Conservation (phyloP, 1,139 yeast species). For the Eremothecium coryli region DNA sequence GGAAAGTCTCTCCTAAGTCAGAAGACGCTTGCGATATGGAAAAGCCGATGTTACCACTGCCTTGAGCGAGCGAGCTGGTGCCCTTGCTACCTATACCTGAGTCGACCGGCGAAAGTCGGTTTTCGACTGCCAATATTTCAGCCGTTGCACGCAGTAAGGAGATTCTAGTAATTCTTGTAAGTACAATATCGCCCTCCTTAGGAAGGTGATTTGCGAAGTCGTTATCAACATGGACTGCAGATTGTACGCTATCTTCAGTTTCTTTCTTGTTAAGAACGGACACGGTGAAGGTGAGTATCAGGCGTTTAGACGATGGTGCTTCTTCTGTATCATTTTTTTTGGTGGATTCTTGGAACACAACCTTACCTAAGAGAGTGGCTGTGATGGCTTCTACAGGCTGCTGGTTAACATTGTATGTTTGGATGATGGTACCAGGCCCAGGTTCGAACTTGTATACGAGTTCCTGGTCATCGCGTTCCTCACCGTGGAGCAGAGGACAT, state of each 20-base stretch:
- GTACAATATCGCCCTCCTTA: slow-evolving; percentile 73
- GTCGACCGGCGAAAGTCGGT: slow-evolving; percentile 42
- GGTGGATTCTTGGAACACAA: slow-evolving; percentile 29
- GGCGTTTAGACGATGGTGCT: slow-evolving; percentile 5
- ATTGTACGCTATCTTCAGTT: not conserved
- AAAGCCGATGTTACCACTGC: slow-evolving; percentile 47
- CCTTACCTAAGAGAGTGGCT: slow-evolving; percentile 60
- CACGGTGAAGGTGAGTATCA: slow-evolving; percentile 13
- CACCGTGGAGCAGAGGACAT: slow-evolving; percentile 36
- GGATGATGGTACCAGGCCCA: slow-evolving; percentile 39
- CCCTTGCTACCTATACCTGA: slow-evolving; percentile 64
- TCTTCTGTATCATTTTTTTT: slow-evolving; percentile 9
- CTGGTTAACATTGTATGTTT: slow-evolving; percentile 21
- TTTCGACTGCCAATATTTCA: slow-evolving; percentile 75
- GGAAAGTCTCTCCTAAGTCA: slow-evolving; percentile 84
- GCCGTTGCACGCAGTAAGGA: slow-evolving; percentile 62
- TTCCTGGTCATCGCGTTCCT: slow-evolving; percentile 20
- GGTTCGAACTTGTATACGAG: slow-evolving; percentile 35
- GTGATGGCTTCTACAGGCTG: slow-evolving; percentile 39
- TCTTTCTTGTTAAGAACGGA: slow-evolving; percentile 16
- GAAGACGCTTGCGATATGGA: slow-evolving; percentile 42
- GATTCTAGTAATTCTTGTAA: slow-evolving; percentile 65
- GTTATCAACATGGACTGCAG: slow-evolving; percentile 18
- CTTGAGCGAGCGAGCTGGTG: slow-evolving; percentile 35
- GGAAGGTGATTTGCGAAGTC: slow-evolving; percentile 54